phyloP scores from a whole-genome alignment of 2,329 filamentous ascomycete species.

The Microcyclosporella mali region DNA sequence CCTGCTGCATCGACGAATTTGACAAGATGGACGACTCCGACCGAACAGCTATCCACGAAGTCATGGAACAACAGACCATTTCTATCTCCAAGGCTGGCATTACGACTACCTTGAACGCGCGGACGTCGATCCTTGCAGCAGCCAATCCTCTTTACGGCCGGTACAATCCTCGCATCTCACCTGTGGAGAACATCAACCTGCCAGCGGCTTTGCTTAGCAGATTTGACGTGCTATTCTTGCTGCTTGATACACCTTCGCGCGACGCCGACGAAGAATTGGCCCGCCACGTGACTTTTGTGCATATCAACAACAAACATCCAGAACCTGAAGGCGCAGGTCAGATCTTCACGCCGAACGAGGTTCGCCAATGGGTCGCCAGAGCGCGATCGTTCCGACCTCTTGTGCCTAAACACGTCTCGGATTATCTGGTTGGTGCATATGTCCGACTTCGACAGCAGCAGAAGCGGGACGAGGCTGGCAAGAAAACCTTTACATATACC shows the following conservation, averaged over 20 bases:
- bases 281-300: conserved; percentile 90
- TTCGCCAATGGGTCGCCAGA: conserved; percentile 91
- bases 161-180: conserved; percentile 95
- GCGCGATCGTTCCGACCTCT: conserved; percentile 83
- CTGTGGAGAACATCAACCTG: conserved; percentile 98
- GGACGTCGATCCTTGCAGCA: conserved; percentile 76
- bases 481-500: conserved; percentile 89
- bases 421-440: conserved; percentile 96
- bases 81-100: conserved; percentile 89
- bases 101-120: conserved; percentile 91
- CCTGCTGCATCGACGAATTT: conserved; percentile 82
- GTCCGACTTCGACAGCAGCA: conserved; percentile 90
- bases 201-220: conserved; percentile 93
- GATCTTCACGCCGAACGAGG: conserved; percentile 88
- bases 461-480: conserved; percentile 81
- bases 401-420: conserved; percentile 77
- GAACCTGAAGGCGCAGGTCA: conserved; percentile 59
- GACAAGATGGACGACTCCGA: conserved; percentile 87
- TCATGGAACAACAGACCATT: conserved; percentile 84
- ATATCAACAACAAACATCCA: conserved; percentile 93
- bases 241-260: conserved; percentile 86
- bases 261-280: conserved; percentile 90
- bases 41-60: conserved; percentile 76
- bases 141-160: conserved; percentile 96
- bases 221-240: conserved; percentile 95